A percentile compares a stretch with the other conserved stretches of the same genome.
Conservation (phyloP, 352 stramenopile species). For the Globisporangium parvum region DNA sequence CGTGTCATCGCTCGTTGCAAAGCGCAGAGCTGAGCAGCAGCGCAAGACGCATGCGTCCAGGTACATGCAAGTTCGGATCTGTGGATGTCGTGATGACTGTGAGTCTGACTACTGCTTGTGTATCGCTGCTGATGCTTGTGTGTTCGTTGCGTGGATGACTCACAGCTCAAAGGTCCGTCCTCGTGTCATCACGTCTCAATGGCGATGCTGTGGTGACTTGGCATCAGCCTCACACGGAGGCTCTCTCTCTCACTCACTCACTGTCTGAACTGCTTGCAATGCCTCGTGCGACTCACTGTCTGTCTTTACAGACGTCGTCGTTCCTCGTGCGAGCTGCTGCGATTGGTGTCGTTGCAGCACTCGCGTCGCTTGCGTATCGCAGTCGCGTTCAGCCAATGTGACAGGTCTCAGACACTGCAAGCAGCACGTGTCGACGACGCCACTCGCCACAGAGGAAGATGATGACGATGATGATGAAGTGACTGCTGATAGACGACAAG, state of each 20-base stretch:
- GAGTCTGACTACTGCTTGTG: too few relatives aligned
- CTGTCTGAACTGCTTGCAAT: too few relatives aligned
- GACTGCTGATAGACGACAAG: too few relatives aligned
- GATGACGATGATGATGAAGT: too few relatives aligned
- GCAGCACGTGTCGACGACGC: not conserved
- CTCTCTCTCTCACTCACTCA: not conserved
- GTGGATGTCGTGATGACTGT: not conserved
- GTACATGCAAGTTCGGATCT: constrained; percentile 23
- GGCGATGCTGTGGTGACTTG: too few relatives aligned
- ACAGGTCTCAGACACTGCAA: not conserved
- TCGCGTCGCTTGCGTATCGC: constrained; percentile 11
- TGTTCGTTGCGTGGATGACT: too few relatives aligned
- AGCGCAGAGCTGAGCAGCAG: not conserved
- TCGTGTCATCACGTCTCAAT: not conserved
- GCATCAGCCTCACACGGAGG: too few relatives aligned
- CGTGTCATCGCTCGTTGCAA: not conserved
- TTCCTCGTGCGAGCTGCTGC: constrained; percentile 11
- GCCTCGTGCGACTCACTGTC: too few relatives aligned
- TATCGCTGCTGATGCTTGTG: too few relatives aligned
- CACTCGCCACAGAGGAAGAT: not conserved
- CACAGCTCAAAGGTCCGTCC: too few relatives aligned
- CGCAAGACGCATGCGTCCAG: not conserved
- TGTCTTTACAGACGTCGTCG: constrained; percentile 2
- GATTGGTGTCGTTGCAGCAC: constrained; percentile 9
- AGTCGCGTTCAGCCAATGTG: constrained; percentile 15